Evolutionary conservation across 495 filamentous ascomycete genomes (phyloP).

Genomic region (Penicillium silybi): DNA sequence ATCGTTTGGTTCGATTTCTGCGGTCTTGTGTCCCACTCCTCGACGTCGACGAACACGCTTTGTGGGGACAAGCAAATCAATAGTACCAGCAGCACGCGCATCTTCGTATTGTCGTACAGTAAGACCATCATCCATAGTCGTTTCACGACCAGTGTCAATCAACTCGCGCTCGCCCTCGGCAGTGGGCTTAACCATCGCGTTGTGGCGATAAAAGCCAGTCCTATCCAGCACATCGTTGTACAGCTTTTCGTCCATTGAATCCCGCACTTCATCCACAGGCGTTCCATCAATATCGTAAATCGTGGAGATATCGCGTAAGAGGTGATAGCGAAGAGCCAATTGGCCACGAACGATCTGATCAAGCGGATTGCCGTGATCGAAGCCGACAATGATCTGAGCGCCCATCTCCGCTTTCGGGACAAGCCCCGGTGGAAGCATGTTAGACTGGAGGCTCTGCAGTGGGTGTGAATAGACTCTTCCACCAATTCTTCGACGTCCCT

Average conservation of each 20-base stretch:
- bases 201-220: constrained; percentile 82
- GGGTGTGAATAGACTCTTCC: constrained; percentile 92
- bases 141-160: constrained; percentile 79
- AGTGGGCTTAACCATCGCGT: constrained; percentile 59
- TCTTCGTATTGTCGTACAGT: constrained; percentile 70
- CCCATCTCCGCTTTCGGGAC: constrained; percentile 90
- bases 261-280: constrained; percentile 72
- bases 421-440: constrained; percentile 44
- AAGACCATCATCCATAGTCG: constrained; percentile 62
- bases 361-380: constrained; percentile 90
- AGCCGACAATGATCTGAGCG: constrained; percentile 95
- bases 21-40: constrained; percentile 43
- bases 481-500: constrained; percentile 85
- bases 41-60: constrained; percentile 42
- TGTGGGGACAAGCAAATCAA: constrained; percentile 36
- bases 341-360: constrained; percentile 88
- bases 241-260: constrained; percentile 78
- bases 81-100: constrained; percentile 42
- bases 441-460: constrained; percentile 56
- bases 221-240: constrained; percentile 93
- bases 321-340: constrained; percentile 80
- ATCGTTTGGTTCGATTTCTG: constrained; percentile 34
- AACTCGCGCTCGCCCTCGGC: constrained; percentile 82
- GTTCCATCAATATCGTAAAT: constrained; percentile 87
- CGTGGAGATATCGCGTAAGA: constrained; percentile 77